Conservation (phyloP, 2,329 filamentous ascomycete species). For the Pochonia chlamydosporia region DNA sequence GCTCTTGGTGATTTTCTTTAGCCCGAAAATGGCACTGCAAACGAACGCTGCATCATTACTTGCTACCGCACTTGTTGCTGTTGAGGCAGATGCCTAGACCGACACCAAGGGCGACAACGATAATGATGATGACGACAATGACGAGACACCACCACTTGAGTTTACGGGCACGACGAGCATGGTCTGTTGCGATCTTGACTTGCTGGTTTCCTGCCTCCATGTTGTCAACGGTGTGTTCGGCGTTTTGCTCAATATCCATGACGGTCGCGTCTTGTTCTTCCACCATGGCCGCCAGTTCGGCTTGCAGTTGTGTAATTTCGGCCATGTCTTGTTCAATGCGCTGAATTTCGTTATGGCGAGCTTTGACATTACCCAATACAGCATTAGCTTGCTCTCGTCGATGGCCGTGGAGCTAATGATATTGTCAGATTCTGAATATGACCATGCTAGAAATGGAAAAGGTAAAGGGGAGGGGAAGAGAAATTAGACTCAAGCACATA, state of each 20-base stretch:
- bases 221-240: constrained; percentile 58
- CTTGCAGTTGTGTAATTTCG: constrained; percentile 65
- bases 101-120: constrained; percentile 49
- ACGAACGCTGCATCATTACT: background rate
- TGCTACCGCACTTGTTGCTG: constrained; percentile 12
- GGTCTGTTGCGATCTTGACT: constrained; percentile 61
- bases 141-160: constrained; percentile 78
- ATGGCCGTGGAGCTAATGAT: constrained; percentile 62
- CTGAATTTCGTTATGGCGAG: constrained; percentile 77
- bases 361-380: constrained; percentile 71
- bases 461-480: background rate
- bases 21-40: background rate
- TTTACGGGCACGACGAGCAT: constrained; percentile 61
- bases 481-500: constrained; percentile 38
- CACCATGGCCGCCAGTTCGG: constrained; percentile 68
- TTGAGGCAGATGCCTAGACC: constrained; percentile 44
- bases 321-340: constrained; percentile 70
- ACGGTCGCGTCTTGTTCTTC: constrained; percentile 65
- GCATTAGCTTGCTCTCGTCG: constrained; percentile 66
- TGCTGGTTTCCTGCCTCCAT: constrained; percentile 65
- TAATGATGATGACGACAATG: constrained; percentile 52
- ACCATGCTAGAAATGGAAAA: background rate
- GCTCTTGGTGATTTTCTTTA: too few relatives aligned
- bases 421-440: background rate
- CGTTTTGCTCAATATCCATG: constrained; percentile 56